These are phyloP conservation scores for Xenosphaeropsis pyriputrescens DNA, from an alignment of 2,329 filamentous ascomycete genomes.

Conservation along the genomic window DNA sequence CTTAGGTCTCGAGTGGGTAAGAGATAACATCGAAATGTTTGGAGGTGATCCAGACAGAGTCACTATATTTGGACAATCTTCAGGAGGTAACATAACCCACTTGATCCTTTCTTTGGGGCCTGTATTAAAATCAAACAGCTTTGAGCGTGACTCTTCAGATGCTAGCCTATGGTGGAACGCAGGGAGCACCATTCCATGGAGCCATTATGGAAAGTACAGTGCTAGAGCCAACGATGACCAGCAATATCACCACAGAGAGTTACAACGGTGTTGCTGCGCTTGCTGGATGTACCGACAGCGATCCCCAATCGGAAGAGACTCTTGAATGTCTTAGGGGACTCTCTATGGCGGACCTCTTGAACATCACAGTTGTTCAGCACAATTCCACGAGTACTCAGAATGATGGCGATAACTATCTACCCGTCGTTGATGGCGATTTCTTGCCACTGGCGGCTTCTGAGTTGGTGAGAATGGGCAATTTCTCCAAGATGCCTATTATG, in stretches of 20 bases:
- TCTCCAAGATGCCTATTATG: conserved; percentile 25
- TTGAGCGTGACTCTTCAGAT: conserved; percentile 29
- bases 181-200: conserved; percentile 27
- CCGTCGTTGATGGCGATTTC: conserved; percentile 32
- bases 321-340: conserved; percentile 30
- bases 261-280: conserved; percentile 25
- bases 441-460: conserved; percentile 27
- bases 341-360: conserved; percentile 25
- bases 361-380: conserved; percentile 27
- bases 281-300: conserved; percentile 25
- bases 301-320: conserved; percentile 25
- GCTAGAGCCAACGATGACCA: conserved; percentile 33
- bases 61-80: conserved; percentile 44
- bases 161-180: conserved; percentile 29
- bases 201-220: conserved; percentile 30
- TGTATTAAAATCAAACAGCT: conserved; percentile 20
- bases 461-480: conserved; percentile 23
- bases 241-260: conserved; percentile 30
- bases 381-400: conserved; percentile 26
- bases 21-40: conserved; percentile 39
- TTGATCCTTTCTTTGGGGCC: conserved; percentile 22
- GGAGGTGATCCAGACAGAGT: conserved; percentile 40
- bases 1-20: conserved; percentile 40
- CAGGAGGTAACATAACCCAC: conserved; percentile 29
- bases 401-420: conserved; percentile 34